Base-by-base conservation (phyloP, 768 basidiomycete species). In the Amanita fuliginea region DNA sequence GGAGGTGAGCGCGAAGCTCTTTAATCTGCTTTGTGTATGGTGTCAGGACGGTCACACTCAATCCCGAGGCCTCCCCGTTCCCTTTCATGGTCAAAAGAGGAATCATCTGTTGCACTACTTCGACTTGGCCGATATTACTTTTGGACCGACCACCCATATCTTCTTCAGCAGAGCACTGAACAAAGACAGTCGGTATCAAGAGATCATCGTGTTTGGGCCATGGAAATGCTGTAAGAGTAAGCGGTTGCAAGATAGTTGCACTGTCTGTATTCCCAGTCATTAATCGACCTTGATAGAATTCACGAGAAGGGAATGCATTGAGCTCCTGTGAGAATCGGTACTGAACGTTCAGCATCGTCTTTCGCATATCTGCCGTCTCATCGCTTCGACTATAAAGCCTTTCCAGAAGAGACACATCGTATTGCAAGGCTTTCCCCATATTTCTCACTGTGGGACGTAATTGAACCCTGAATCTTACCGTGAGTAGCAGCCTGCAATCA, bases 291-390 rank as follows among this genome's bases (percentile, higher is more conserved):
- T 81, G 69, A 57, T 85, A 83, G 56, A 85, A 85, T 54, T 79
- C 77, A 7, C 59, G 56, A 0, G 82, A 83, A 0, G 83, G 82
- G 53, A 84, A 83, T 2, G 59, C 60, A 28, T 79, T 81, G 1
- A 83, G 69, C 35, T 73, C 73, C 42, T 63, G 59, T 0, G 80
- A 77, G 49, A 81, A 83, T 2, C 82, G 75, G 58, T 84, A 84
- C 59, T 83, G 82, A 1, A 81, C 76, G 55, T 83, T 73, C 18
- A 83, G 64, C 82, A 83, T 85, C 0, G 77, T 78, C 50, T 78
- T 78, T 4, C 59, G 57, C 44, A 81, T 67, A 3, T 65, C 67
- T 0, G 61, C 54, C 16, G 54, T 46, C 6, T 62, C 51, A 13
- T 60, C 56, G 0, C 39, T 33, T 18, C 70, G 67, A 0, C 65